Evolutionary conservation across 192 early-diverging fungal genomes (phyloP).

Genomic region (Oehlia diaphana): DNA sequence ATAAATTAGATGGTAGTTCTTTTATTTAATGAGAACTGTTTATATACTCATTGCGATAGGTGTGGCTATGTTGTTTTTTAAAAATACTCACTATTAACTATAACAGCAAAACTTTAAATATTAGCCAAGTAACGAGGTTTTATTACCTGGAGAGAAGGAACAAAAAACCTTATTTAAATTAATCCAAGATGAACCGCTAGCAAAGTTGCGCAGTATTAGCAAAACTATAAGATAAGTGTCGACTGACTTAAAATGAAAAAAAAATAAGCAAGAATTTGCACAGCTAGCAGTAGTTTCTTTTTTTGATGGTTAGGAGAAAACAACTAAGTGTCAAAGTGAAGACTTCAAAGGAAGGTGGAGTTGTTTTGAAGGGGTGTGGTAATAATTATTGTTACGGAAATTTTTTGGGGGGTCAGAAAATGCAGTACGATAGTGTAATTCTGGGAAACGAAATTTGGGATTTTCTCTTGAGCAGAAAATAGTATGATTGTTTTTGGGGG

Average conservation of each 20-base stretch:
- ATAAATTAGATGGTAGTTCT: neutral
- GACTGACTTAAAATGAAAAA: slow-evolving; percentile 11
- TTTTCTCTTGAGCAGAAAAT: neutral
- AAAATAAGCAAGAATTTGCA: neutral
- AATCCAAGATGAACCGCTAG: slow-evolving; percentile 7
- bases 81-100: neutral
- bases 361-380: slow-evolving; percentile 16
- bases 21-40: neutral
- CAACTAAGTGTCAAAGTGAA: slow-evolving; percentile 9
- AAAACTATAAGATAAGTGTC: neutral
- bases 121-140: neutral
- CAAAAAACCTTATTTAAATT: neutral
- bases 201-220: slow-evolving; percentile 10
- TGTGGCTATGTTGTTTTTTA: neutral
- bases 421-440: neutral
- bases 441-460: neutral
- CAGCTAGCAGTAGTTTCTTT: no score
- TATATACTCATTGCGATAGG: neutral
- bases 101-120: neutral
- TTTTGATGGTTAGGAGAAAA: neutral
- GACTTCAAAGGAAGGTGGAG: slow-evolving; percentile 19
- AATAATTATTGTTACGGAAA: slow-evolving; percentile 22
- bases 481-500: neutral
- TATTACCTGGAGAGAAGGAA: neutral
- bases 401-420: slow-evolving; percentile 14